These are phyloP conservation scores for Calonectria ilicicola DNA, from an alignment of 2,329 filamentous ascomycete genomes.

Conservation along the genomic window DNA sequence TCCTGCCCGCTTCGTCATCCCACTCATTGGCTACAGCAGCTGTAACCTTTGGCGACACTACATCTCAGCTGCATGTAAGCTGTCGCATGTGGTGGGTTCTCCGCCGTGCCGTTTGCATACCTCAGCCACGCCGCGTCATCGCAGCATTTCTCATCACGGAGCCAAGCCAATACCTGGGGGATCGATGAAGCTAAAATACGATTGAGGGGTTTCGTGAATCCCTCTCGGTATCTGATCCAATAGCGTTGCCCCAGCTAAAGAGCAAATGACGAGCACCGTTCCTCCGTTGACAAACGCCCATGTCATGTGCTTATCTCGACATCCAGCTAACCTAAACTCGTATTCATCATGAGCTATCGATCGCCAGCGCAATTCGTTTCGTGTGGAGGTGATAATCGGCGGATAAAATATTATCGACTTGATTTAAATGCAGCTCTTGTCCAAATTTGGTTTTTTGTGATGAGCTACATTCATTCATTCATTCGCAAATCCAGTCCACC, in stretches of 20 bases:
- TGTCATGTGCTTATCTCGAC: not conserved
- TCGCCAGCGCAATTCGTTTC: not conserved
- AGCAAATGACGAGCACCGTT: not conserved
- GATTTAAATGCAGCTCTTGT: not conserved
- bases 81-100: not conserved
- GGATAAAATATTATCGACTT: not conserved
- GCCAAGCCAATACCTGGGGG: not conserved
- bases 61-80: conserved; percentile 2
- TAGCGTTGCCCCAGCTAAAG: not conserved
- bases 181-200: not conserved
- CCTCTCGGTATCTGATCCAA: no score
- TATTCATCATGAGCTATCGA: not conserved
- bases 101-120: conserved; percentile 3
- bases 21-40: not conserved
- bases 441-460: not conserved
- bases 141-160: not conserved
- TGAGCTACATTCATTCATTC: not conserved
- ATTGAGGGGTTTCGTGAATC: not conserved
- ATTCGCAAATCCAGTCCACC: not conserved
- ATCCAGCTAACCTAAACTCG: not conserved
- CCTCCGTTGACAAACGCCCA: not conserved
- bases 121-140: conserved; percentile 21
- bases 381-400: not conserved
- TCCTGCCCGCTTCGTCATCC: not conserved
- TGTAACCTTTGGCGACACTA: not conserved